Percentiles rank a stretch among this genome's conserved stretches.
phyloP scores from a whole-genome alignment of 2,329 filamentous ascomycete genomes.

The Trichoderma koningii region DNA sequence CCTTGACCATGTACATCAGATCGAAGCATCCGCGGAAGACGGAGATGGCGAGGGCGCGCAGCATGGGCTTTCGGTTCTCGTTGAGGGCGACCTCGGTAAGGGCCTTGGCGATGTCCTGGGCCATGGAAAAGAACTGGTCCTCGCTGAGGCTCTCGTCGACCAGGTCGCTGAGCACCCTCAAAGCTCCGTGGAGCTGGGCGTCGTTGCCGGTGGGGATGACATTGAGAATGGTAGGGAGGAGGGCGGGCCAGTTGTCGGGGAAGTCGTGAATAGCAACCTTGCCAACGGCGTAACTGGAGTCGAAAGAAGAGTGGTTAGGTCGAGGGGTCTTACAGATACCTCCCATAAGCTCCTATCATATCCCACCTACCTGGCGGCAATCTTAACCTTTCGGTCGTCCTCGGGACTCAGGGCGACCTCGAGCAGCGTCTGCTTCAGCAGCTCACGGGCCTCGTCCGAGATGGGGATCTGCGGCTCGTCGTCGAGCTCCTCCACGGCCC shows the following conservation, averaged over 20 bases:
- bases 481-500: slow-evolving; percentile 75
- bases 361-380: slow-evolving; percentile 81
- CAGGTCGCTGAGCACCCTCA: slow-evolving; percentile 84
- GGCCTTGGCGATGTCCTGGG: slow-evolving; percentile 78
- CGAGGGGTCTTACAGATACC: too few relatives aligned
- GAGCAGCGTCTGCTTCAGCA: slow-evolving; percentile 73
- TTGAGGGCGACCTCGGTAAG: slow-evolving; percentile 82
- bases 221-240: slow-evolving; percentile 77
- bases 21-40: slow-evolving; percentile 93
- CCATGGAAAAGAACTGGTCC: slow-evolving; percentile 90
- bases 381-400: slow-evolving; percentile 82
- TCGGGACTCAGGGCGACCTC: slow-evolving; percentile 73
- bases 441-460: slow-evolving; percentile 69
- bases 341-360: background rate
- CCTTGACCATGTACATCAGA: slow-evolving; percentile 93
- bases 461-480: slow-evolving; percentile 65
- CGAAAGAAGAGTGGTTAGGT: background rate
- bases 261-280: slow-evolving; percentile 95
- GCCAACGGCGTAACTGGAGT: slow-evolving; percentile 69
- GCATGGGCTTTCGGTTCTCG: slow-evolving; percentile 69
- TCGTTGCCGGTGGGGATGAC: slow-evolving; percentile 77
- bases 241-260: slow-evolving; percentile 89
- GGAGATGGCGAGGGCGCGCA: slow-evolving; percentile 83
- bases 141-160: slow-evolving; percentile 93
- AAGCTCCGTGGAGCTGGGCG: slow-evolving; percentile 80